Conservation (phyloP, 2,329 filamentous ascomycete genomes). For the Aureobasidium sp. region DNA sequence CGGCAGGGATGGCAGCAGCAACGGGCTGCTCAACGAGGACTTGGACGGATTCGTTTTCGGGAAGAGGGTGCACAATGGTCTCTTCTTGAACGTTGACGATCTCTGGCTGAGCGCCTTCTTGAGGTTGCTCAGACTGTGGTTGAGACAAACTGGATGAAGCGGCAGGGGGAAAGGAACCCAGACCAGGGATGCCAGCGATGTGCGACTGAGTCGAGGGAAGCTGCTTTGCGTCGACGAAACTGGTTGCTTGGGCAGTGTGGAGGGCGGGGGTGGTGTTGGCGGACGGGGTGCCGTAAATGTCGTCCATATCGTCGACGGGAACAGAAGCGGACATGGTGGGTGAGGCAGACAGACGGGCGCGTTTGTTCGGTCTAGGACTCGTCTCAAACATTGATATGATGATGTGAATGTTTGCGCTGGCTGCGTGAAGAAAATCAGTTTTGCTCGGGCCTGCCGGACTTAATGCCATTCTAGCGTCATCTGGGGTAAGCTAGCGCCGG, state of each 20-base stretch:
- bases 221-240: not conserved
- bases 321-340: slow-evolving; percentile 8
- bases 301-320: slow-evolving; percentile 24
- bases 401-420: not conserved
- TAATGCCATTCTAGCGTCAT: not conserved
- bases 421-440: not conserved
- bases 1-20: not conserved
- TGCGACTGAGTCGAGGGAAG: not conserved
- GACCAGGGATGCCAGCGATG: slow-evolving; percentile 9
- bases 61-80: too few relatives aligned
- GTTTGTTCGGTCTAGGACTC: slow-evolving; percentile 13
- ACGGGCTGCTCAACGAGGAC: not conserved
- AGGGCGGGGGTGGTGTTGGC: not conserved
- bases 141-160: not conserved
- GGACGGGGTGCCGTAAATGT: slow-evolving; percentile 23
- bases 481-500: not conserved
- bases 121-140: not conserved
- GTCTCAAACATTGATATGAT: slow-evolving; percentile 3
- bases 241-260: not conserved
- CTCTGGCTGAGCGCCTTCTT: not conserved
- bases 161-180: not conserved
- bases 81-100: not conserved
- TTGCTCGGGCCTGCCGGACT: not conserved
- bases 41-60: not conserved
- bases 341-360: slow-evolving; percentile 1